Conservation (phyloP, 2,329 filamentous ascomycete species). For the Calonectria pseudoreteaudii region DNA sequence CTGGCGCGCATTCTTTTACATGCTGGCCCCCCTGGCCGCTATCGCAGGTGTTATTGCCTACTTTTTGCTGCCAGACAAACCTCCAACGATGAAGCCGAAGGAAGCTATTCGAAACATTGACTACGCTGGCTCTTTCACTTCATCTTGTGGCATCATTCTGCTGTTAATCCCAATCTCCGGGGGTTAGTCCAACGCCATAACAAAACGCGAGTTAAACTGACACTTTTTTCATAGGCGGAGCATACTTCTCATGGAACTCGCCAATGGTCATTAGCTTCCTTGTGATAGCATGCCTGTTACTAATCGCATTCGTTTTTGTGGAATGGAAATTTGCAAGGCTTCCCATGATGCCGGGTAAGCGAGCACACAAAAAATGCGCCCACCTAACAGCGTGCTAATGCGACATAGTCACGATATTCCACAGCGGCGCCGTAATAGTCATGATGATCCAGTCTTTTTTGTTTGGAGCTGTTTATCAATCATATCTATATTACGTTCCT, state of each 20-base stretch:
- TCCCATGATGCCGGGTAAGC: slow-evolving; percentile 74
- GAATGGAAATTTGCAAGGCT: slow-evolving; percentile 79
- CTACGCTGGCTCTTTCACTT: slow-evolving; percentile 66
- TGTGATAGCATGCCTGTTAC: slow-evolving; percentile 72
- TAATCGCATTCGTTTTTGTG: slow-evolving; percentile 73
- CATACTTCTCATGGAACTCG: slow-evolving; percentile 68
- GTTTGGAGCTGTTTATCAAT: slow-evolving; percentile 70
- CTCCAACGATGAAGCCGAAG: slow-evolving; percentile 57
- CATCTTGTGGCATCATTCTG: slow-evolving; percentile 67
- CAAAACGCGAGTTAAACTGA: neutral
- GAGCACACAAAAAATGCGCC: neutral
- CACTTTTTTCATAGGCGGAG: slow-evolving; percentile 30
- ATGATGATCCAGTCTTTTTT: slow-evolving; percentile 70
- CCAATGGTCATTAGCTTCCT: slow-evolving; percentile 78
- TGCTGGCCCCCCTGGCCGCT: slow-evolving; percentile 62
- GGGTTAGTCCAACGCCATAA: slow-evolving; percentile 44
- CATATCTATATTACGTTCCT: slow-evolving; percentile 70
- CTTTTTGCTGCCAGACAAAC: slow-evolving; percentile 64
- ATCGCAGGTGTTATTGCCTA: slow-evolving; percentile 58
- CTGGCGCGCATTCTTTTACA: slow-evolving; percentile 57
- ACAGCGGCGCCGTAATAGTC: slow-evolving; percentile 61
- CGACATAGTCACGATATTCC: slow-evolving; percentile 62
- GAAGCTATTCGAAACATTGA: slow-evolving; percentile 68
- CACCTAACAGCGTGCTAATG: neutral
- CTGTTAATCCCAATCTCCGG: slow-evolving; percentile 73